These are phyloP conservation scores for Umbelopsis vinacea DNA, from an alignment of 192 early-diverging fungal genomes.

Conservation along the genomic window DNA sequence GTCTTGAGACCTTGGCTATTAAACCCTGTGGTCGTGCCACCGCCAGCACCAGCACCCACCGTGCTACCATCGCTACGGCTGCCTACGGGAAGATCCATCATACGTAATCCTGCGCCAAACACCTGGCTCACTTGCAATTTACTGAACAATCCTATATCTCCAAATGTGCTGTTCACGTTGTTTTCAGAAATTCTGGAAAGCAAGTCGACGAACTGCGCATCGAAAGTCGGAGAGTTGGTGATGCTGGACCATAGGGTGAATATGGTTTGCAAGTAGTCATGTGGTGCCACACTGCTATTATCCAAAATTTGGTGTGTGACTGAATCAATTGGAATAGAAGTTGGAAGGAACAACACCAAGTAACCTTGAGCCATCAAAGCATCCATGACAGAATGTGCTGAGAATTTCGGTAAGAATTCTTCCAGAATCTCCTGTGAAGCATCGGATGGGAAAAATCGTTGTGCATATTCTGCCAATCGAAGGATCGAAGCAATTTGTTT, in stretches of 20 bases:
- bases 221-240: constrained; percentile 60
- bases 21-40: constrained; percentile 46
- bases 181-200: constrained; percentile 68
- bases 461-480: constrained; percentile 53
- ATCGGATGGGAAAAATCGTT: constrained; percentile 72
- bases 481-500: constrained; percentile 54
- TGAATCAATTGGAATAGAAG: constrained; percentile 24
- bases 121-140: constrained; percentile 61
- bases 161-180: constrained; percentile 44
- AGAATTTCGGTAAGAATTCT: constrained; percentile 76
- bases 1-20: constrained; percentile 42
- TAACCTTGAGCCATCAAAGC: constrained; percentile 61
- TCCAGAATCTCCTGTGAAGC: constrained; percentile 74
- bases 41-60: constrained; percentile 49
- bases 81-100: constrained; percentile 61
- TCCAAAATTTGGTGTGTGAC: constrained; percentile 23
- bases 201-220: constrained; percentile 73
- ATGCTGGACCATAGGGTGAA: constrained; percentile 84
- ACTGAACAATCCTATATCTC: constrained; percentile 57
- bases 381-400: constrained; percentile 66
- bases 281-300: constrained; percentile 44
- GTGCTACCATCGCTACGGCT: constrained; percentile 50
- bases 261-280: constrained; percentile 78
- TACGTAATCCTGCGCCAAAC: constrained; percentile 52
- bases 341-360: constrained; percentile 75